Base-by-base conservation (phyloP, 148 eudicot genomes). In the Mesembryanthemum crystallinum region DNA sequence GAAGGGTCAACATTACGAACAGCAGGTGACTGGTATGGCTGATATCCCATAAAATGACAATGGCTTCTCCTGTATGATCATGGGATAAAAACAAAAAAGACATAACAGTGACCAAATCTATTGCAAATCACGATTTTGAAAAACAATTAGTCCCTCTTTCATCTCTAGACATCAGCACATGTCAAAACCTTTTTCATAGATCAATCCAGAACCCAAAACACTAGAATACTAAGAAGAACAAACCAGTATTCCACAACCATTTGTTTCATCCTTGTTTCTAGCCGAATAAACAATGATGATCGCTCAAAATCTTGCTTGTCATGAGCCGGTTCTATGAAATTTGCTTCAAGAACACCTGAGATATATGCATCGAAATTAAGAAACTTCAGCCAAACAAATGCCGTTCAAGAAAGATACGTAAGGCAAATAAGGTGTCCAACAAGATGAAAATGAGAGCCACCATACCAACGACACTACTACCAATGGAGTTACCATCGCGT, bases 241-340 rank as follows among this genome's bases (percentile, higher is more conserved):
- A 79, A 95, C 99, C 99, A 95, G 86, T 89, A 95, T 0, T 92
- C 99, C 64, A 71, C 67, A 72, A 87, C 89, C 94, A 95, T 92
- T 81, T 90, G 92, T 69, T 95, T 95, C 85, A 95, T 85, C 85
- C 81, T 88, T 70, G 67, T 15, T 85, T 95, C 99, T 76, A 95
- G 86, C 79, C 88, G 87, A 75, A 85, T 77, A 84, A 79, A 95
- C 65, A 90, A 73, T 73, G 89, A 77, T 33, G 99, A 92, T 76
- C 94, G 88, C 87, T 95, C 99, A 83, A 95, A 95, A 80, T 95
- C 99, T 84, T 95, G 99, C 85, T 95, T 95, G 88, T 95, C 99
- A 78, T 95, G 99, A 23, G 99, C 96, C 61, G 98, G 97, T 82
- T 95, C 91, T 75, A 95, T 92, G 71, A 95, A 95, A 85, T 95